Evolutionary conservation across 1,284 basidiomycete genomes (phyloP).

Genomic region (Ceratobasidium theobromae): DNA sequence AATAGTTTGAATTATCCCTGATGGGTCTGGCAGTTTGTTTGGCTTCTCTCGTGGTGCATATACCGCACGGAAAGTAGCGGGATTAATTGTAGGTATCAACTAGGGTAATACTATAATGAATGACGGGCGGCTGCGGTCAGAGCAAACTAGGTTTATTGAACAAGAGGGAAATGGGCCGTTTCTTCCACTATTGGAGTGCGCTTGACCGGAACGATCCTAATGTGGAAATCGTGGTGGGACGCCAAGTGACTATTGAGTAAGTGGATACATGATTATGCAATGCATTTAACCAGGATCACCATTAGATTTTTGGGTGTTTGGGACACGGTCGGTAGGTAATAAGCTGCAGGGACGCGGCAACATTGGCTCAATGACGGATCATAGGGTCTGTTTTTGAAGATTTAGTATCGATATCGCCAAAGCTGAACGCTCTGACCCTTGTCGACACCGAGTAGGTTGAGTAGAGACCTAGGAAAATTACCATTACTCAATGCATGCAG

Average conservation of each 20-base stretch:
- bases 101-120: background rate
- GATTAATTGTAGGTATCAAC: slow-evolving; percentile 30
- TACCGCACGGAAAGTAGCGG: slow-evolving; percentile 35
- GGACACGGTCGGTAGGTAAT: slow-evolving; percentile 12
- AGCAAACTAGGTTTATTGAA: slow-evolving; percentile 25
- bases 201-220: slow-evolving; percentile 12
- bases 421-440: slow-evolving; percentile 19
- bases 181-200: slow-evolving; percentile 32
- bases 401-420: slow-evolving; percentile 3
- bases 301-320: slow-evolving; percentile 12
- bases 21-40: slow-evolving; percentile 12
- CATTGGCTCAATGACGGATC: background rate
- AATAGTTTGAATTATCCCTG: background rate
- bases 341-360: background rate
- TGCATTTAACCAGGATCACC: background rate
- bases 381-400: slow-evolving; percentile 19
- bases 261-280: background rate
- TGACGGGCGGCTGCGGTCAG: background rate
- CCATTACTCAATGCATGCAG: background rate
- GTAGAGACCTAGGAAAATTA: background rate
- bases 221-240: background rate
- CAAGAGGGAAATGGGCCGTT: slow-evolving; percentile 30
- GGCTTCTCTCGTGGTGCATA: slow-evolving; percentile 35
- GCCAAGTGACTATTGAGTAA: background rate
- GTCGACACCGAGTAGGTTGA: slow-evolving; percentile 23